Percentiles rank a stretch among this genome's conserved stretches.
Evolutionary conservation across 768 basidiomycete genomes (phyloP).

Genomic region (Mycena galopus): DNA sequence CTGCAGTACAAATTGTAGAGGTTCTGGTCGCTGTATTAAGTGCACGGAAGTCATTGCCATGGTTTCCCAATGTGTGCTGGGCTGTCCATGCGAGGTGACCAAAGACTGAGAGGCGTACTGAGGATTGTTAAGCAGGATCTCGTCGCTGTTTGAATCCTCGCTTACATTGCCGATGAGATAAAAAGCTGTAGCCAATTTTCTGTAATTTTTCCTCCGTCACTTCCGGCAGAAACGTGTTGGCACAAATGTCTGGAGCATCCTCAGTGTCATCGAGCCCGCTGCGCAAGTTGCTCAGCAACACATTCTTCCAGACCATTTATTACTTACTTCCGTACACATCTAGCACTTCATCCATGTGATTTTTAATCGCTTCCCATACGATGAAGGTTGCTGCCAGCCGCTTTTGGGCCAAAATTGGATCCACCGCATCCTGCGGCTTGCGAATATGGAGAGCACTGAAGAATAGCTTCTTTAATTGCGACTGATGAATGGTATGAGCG

Average conservation of each 20-base stretch:
- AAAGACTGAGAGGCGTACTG: constrained; percentile 44
- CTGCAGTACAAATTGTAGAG: too few relatives aligned
- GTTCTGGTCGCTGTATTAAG: constrained; percentile 37
- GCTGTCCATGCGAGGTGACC: too few relatives aligned
- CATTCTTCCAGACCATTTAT: too few relatives aligned
- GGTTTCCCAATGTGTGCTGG: too few relatives aligned
- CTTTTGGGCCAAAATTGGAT: constrained; percentile 28
- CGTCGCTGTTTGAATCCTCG: not conserved
- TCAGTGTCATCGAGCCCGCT: constrained; percentile 44
- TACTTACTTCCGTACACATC: constrained; percentile 36
- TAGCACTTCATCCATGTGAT: constrained; percentile 44
- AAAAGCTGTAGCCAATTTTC: constrained; percentile 41
- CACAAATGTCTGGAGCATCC: constrained; percentile 48
- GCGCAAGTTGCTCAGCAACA: not conserved
- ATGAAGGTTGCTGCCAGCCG: constrained; percentile 40
- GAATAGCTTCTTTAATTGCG: too few relatives aligned
- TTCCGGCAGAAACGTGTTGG: constrained; percentile 47
- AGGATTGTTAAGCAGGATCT: not conserved
- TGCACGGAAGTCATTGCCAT: constrained; percentile 45
- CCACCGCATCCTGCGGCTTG: too few relatives aligned
- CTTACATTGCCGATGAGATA: constrained; percentile 45
- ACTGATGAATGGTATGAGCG: too few relatives aligned
- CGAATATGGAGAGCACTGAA: too few relatives aligned
- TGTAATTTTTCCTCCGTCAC: constrained; percentile 43
- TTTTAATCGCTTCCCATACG: constrained; percentile 45